Base-by-base conservation (phyloP, 208 protist species). In the Acanthamoeba castellanii region DNA sequence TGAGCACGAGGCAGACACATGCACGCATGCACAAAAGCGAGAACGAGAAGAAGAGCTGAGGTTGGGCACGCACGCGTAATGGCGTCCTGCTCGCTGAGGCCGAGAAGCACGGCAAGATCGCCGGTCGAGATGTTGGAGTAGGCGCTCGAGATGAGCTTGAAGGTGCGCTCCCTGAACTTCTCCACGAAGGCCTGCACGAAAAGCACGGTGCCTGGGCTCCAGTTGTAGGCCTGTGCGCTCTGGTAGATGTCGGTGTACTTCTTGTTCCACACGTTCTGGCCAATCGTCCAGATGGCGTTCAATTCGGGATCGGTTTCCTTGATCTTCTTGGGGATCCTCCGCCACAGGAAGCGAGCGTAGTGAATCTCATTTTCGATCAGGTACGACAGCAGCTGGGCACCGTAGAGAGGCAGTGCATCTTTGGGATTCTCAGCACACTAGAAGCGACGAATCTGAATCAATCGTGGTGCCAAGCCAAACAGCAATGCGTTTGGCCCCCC, bases 401-500 rank as follows among this genome's bases (percentile, higher is more conserved):
- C 27, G 37, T 94, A 94, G 30, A 94, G 72, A 25, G 90, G 90
- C 70, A 27, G 30, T 4, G 45, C 11, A 66, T 94, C 90, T 22
- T 94, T 84, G n/a, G 90, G 72, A 32, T 94, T 94, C 72, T 94
- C 90, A 13, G 90, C 90, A 84, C 70, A 92, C 87, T 92, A 50
- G 27, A 34, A 59, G 47, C 11, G 34, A 34, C 45, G 8, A 85
- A 6, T 8, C 2, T n/a, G 25, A 34, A 81, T 32, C 27, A 30
- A 68, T 13, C 25, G 25, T 6, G 52, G 2, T 59, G 52, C 50
- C 52, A 6, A 22, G 59, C 3, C 18, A 14, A 14, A 66, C 22
- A 66, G 59, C 22, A 8, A 27, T 9, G 4, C 30, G n/a, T n/a
- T n/a, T n/a, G 3, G 37, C 37, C 37, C 37, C 66, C 66, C 74